Percentiles rank a stretch among this genome's conserved stretches.
These are phyloP conservation scores for Paramecium biaurelia DNA, from an alignment of 73 alveolate species.

Conservation along the genomic window DNA sequence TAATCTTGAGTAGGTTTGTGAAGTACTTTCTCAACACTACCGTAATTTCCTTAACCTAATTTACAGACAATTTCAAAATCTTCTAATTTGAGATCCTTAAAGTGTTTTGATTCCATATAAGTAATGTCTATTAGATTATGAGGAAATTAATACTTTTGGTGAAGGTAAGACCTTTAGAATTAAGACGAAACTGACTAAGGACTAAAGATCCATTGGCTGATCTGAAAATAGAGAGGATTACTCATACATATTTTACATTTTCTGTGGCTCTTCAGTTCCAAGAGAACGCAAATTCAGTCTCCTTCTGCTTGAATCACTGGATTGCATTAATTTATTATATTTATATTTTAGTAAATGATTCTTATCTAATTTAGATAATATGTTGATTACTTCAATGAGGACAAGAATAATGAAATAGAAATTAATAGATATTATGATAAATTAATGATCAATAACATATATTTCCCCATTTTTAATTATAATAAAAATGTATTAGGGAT, in stretches of 20 bases:
- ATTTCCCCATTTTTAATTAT: neutral
- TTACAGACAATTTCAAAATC: constrained; percentile 59
- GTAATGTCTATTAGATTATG: neutral
- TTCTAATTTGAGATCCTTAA: constrained; percentile 50
- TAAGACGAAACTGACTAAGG: constrained; percentile 31
- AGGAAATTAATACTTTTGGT: neutral
- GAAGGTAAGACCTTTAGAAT: constrained; percentile 32
- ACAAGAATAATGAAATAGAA: neutral
- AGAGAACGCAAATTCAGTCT: neutral
- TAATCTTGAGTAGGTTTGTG: constrained; percentile 48
- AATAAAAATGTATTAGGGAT: constrained; percentile 31
- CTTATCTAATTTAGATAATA: neutral
- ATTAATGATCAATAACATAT: neutral
- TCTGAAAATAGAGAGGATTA: neutral
- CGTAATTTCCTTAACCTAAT: constrained; percentile 59
- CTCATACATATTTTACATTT: neutral
- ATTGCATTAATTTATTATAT: neutral
- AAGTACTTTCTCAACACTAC: constrained; percentile 54
- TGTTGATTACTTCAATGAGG: neutral
- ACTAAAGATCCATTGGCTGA: constrained; percentile 51
- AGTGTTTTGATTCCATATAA: constrained; percentile 16
- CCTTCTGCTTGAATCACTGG: neutral
- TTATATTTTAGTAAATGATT: neutral
- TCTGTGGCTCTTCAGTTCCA: neutral
- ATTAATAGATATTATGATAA: neutral